A percentile compares a stretch with the other conserved stretches of the same genome.
Conservation (phyloP, 2,329 filamentous ascomycete species). For the Neophaeococcomyces aloes region DNA sequence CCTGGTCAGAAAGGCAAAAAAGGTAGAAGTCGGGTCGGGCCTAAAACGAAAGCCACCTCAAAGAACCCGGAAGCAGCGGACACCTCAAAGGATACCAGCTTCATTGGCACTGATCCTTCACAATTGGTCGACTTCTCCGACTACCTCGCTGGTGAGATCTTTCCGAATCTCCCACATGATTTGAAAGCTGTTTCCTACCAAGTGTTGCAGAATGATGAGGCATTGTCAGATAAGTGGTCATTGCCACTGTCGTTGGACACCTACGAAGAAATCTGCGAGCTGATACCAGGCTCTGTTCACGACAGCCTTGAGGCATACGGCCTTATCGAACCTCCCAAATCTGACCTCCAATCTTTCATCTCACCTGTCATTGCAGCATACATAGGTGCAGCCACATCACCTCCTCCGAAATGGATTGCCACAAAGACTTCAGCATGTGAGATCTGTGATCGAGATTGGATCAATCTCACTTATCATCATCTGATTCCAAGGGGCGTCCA, state of each 20-base stretch:
- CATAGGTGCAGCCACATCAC: slow-evolving; percentile 44
- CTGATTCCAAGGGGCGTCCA: slow-evolving; percentile 71
- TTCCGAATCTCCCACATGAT: slow-evolving; percentile 50
- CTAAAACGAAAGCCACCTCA: no score
- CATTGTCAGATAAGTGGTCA: slow-evolving; percentile 46
- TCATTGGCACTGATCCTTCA: no score
- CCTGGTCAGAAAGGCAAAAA: slow-evolving; percentile 33
- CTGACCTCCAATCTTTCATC: slow-evolving; percentile 46
- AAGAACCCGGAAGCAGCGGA: background rate
- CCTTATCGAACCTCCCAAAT: slow-evolving; percentile 41
- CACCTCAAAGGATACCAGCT: slow-evolving; percentile 14
- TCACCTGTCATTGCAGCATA: slow-evolving; percentile 54
- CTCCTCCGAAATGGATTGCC: slow-evolving; percentile 53
- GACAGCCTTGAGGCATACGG: slow-evolving; percentile 61
- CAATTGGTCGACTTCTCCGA: slow-evolving; percentile 72
- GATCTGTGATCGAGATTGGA: slow-evolving; percentile 63
- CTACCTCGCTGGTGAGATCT: slow-evolving; percentile 63
- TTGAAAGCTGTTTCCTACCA: slow-evolving; percentile 54
- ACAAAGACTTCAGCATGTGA: slow-evolving; percentile 57
- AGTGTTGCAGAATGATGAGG: slow-evolving; percentile 39
- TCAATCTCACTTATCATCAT: slow-evolving; percentile 73
- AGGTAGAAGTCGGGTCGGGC: slow-evolving; percentile 19
- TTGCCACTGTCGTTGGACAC: slow-evolving; percentile 44
- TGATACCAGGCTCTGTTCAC: slow-evolving; percentile 48
- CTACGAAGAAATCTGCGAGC: slow-evolving; percentile 43